Evolutionary conservation across 2,329 filamentous ascomycete species (phyloP), one percentile per base, ranked within the genome.

Genomic region (Hypoxylon sp.): DNA sequence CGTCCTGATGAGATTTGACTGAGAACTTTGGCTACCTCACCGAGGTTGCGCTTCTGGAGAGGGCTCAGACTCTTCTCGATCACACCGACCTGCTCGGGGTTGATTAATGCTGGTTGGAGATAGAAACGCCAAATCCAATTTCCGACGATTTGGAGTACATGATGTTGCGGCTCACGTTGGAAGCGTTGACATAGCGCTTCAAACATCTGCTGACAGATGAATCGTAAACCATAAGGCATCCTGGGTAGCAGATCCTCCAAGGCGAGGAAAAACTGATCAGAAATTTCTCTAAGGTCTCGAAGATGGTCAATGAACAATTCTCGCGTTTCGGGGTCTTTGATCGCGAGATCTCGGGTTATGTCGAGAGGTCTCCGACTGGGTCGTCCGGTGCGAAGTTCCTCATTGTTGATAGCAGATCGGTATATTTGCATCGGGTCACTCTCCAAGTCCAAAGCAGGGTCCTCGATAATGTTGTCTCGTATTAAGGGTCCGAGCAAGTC

Each of bases 371-470:
- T 88, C 55, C 88, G 88, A 78, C 95, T 97, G 20, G 93, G 90
- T 72, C 90, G 89, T 3, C 96, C 96, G 0, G 96, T 99, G 17
- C 94, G 91, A 25, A 99, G 89, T 81, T 99, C 96, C 80, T 98
- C 95, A 75, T 99, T 97, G 82, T 97, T 98, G 82, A 99, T 97
- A 13, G 94, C 91, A 4, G 94, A 96, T 46, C 93, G 90, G 81
- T 99, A 98, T 64, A 99, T 99, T 75, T 98, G 95, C 85, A 98
- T 91, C 0, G 96, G 96, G 77, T 99, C 96, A 78, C 95, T 98
- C 81, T 99, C 96, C 27, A 99, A 85, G 78, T 99, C 95, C 35
- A 99, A 85, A 4, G 91, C 91, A 11, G 94, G 91, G 73, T 98
- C 96, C 61, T 97, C 96, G 61, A 98, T 91, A 75, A 99, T 94